Conservation (phyloP, 1,284 basidiomycete genomes). For the Puccinia polysora region DNA sequence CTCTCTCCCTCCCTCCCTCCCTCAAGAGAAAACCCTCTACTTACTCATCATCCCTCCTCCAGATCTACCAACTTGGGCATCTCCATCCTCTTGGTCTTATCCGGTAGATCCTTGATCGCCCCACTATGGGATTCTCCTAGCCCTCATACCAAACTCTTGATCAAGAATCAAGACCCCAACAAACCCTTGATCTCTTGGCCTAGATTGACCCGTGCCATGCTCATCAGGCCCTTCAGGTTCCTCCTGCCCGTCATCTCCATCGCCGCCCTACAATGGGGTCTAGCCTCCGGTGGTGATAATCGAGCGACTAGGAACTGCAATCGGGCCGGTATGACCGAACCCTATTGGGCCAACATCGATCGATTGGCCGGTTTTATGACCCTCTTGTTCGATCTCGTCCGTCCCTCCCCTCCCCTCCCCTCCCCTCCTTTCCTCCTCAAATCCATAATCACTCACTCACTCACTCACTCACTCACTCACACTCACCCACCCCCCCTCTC, state of each 20-base stretch:
- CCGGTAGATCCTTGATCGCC: slow-evolving; percentile 51
- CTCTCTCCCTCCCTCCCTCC: not conserved
- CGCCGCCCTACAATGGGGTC: slow-evolving; percentile 52
- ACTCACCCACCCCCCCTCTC: no score
- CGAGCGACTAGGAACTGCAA: slow-evolving; percentile 50
- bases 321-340: slow-evolving; percentile 52
- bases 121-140: slow-evolving; percentile 51
- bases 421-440: not conserved
- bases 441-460: no score
- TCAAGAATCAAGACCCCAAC: slow-evolving; percentile 13
- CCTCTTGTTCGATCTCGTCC: slow-evolving; percentile 51
- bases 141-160: slow-evolving; percentile 11
- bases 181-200: slow-evolving; percentile 50
- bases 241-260: slow-evolving; percentile 51
- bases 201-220: slow-evolving; percentile 51
- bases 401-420: slow-evolving; percentile 19
- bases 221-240: slow-evolving; percentile 52
- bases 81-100: slow-evolving; percentile 50
- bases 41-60: slow-evolving; percentile 16
- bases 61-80: slow-evolving; percentile 51
- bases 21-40: not conserved
- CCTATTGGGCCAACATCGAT: slow-evolving; percentile 51
- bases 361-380: slow-evolving; percentile 51
- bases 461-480: no score
- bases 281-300: slow-evolving; percentile 47